Conservation (phyloP, 768 basidiomycete species). For the Pulveroboletus ravenelii region DNA sequence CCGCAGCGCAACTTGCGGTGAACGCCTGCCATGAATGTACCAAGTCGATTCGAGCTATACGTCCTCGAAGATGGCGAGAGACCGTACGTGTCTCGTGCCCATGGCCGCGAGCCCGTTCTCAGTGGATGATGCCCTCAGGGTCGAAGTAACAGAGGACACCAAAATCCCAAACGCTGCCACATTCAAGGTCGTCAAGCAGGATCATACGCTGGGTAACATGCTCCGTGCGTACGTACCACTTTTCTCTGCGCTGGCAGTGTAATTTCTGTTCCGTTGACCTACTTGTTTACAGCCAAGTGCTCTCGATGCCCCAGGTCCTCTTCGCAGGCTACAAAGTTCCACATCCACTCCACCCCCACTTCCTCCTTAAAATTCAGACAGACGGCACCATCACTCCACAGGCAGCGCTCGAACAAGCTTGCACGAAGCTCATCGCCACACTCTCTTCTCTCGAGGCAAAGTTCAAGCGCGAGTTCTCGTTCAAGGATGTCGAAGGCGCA, state of each 20-base stretch:
- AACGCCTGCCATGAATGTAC: conserved; percentile 72
- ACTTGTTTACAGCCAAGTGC: conserved; percentile 65
- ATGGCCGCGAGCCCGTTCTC: background rate
- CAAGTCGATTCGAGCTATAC: conserved; percentile 87
- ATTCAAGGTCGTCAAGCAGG: conserved; percentile 91
- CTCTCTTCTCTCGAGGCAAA: conserved; percentile 65
- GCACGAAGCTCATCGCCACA: conserved; percentile 72
- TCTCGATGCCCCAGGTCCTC: conserved; percentile 79
- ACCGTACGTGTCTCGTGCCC: conserved; percentile 55
- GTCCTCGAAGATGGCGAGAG: conserved; percentile 92
- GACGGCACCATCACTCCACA: conserved; percentile 83
- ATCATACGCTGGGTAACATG: conserved; percentile 96
- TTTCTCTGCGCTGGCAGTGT: conserved; percentile 8
- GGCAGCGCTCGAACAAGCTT: conserved; percentile 77
- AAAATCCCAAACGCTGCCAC: conserved; percentile 98
- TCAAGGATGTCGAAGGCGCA: conserved; percentile 61
- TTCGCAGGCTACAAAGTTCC: conserved; percentile 99
- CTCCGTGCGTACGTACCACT: conserved; percentile 71
- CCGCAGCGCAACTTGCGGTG: background rate
- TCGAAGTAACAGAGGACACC: conserved; percentile 90
- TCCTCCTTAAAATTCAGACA: conserved; percentile 93
- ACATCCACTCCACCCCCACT: conserved; percentile 91
- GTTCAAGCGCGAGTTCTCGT: conserved; percentile 79
- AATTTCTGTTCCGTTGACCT: conserved; percentile 4
- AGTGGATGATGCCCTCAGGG: conserved; percentile 42